phyloP scores from a whole-genome alignment of 176 grass and related monocot genomes.

The Cenchrus purpureus region DNA sequence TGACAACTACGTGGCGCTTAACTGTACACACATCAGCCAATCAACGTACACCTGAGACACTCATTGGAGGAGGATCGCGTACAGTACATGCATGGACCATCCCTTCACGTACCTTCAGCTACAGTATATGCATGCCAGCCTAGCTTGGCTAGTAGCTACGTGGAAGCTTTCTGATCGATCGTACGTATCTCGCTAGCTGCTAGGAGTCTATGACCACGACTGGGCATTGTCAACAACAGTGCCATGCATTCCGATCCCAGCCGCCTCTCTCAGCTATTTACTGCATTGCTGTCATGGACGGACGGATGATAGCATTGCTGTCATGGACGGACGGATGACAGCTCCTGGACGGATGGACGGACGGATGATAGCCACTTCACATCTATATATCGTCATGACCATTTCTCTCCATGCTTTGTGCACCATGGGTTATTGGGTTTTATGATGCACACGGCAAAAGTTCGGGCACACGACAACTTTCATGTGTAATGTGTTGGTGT shows the following conservation, averaged over 20 bases:
- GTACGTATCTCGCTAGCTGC: not conserved
- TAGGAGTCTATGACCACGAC: not conserved
- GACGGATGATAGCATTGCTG: too few relatives aligned
- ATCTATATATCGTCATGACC: not conserved
- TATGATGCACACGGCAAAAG: not conserved
- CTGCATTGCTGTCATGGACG: not conserved
- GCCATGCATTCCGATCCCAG: not conserved
- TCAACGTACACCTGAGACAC: not conserved
- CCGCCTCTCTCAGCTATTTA: not conserved
- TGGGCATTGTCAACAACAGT: not conserved
- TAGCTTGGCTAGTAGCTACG: not conserved
- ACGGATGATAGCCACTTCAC: not conserved
- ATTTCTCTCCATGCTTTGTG: not conserved
- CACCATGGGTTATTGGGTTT: not conserved
- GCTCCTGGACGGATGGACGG: too few relatives aligned
- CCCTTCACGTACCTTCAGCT: not conserved
- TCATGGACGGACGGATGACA: too few relatives aligned
- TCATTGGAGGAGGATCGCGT: not conserved
- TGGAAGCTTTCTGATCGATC: constrained; percentile 8
- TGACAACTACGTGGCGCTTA: not conserved
- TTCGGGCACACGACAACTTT: too few relatives aligned
- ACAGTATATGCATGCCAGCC: not conserved
- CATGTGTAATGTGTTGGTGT: too few relatives aligned
- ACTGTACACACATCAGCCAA: not conserved
- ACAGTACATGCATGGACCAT: not conserved